Conservation (phyloP, 345 rosid species). For the Odontarrhena argentea region DNA sequence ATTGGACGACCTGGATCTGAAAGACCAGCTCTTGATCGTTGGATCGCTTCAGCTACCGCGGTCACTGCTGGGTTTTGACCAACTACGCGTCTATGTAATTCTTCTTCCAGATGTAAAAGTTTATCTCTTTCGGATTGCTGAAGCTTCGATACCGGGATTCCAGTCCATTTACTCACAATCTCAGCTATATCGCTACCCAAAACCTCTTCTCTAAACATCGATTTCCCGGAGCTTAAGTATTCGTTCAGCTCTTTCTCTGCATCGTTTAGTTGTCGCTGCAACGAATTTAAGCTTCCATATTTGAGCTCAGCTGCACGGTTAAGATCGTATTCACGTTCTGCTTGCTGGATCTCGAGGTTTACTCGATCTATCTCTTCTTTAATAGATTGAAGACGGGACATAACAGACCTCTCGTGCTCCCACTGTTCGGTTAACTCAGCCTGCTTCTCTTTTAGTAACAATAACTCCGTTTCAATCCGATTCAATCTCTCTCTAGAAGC, state of each 20-base stretch:
- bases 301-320: slow-evolving; percentile 99
- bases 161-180: slow-evolving; percentile 97
- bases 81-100: slow-evolving; percentile 85
- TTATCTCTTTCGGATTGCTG: slow-evolving; percentile 96
- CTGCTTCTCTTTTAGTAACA: slow-evolving; percentile 77
- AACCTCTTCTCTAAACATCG: slow-evolving; percentile 98
- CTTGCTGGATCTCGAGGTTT: slow-evolving; percentile 95
- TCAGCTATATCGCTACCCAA: slow-evolving; percentile 91
- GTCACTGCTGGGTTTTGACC: slow-evolving; percentile 97
- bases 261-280: slow-evolving; percentile 78
- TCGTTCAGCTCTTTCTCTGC: slow-evolving; percentile 93
- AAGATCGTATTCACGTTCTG: slow-evolving; percentile 97
- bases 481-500: slow-evolving; percentile 89
- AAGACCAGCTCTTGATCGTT: slow-evolving; percentile 95
- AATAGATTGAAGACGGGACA: slow-evolving; percentile 91
- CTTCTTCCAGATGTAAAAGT: slow-evolving; percentile 82
- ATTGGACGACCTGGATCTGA: slow-evolving; percentile 98
- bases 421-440: slow-evolving; percentile 86
- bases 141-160: slow-evolving; percentile 94
- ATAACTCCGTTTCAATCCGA: slow-evolving; percentile 81
- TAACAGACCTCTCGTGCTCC: slow-evolving; percentile 98
- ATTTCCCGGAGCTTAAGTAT: slow-evolving; percentile 87
- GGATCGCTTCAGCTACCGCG: slow-evolving; percentile 96
- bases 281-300: slow-evolving; percentile 85
- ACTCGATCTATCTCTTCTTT: slow-evolving; percentile 99